These are phyloP conservation scores for Eucalyptus tenuipes DNA, from an alignment of 345 rosid species.

Conservation along the genomic window DNA sequence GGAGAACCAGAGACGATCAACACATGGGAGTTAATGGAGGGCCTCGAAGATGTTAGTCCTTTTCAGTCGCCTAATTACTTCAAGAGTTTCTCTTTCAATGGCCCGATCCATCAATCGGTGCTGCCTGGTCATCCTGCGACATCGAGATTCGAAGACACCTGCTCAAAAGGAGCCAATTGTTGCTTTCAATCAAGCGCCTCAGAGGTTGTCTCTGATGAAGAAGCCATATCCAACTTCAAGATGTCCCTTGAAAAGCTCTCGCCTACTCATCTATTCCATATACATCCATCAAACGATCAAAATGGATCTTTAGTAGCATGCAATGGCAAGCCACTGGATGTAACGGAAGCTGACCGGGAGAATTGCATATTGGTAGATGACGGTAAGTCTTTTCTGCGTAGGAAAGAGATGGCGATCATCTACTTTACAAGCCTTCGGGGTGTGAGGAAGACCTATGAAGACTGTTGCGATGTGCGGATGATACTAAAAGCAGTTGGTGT, in stretches of 20 bases:
- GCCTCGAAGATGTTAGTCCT: constrained; percentile 66
- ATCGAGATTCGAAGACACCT: constrained; percentile 9
- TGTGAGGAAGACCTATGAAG: constrained; percentile 77
- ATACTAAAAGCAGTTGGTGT: constrained; percentile 47
- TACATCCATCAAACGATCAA: background rate
- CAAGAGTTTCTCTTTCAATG: constrained; percentile 59
- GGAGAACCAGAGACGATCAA: constrained; percentile 95
- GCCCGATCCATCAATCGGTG: background rate
- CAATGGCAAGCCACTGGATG: background rate
- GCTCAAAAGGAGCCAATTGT: background rate
- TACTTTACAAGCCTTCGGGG: constrained; percentile 82
- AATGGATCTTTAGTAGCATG: background rate
- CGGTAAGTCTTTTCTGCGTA: background rate
- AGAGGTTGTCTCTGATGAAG: constrained; percentile 39
- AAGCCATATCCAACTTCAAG: constrained; percentile 39
- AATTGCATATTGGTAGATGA: background rate
- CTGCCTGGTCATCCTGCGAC: constrained; percentile 8
- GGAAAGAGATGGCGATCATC: constrained; percentile 37
- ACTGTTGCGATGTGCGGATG: constrained; percentile 52
- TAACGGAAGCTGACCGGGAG: background rate
- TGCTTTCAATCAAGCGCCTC: background rate
- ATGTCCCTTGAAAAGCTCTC: constrained; percentile 40
- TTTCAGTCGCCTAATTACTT: constrained; percentile 22
- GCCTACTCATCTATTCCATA: constrained; percentile 36
- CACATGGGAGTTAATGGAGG: constrained; percentile 87